Base-by-base conservation (phyloP, 1,284 basidiomycete genomes). In the Spongispora temasekensis region DNA sequence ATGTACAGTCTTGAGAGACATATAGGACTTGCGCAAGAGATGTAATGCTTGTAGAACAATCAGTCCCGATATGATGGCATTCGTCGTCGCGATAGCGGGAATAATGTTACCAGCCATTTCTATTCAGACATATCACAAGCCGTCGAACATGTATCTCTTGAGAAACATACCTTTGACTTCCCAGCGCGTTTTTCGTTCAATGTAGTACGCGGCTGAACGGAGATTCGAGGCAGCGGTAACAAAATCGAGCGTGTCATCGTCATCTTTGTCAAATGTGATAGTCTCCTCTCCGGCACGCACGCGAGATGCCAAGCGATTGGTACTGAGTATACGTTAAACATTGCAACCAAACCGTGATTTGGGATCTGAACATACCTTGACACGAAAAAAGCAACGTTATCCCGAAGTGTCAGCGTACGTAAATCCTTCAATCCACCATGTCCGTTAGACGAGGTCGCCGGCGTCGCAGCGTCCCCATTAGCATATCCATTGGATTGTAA, bases 41-140 rank as follows among this genome's bases (percentile, higher is more conserved):
- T 95, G 89, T 15, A 98, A 77, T 0, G 95, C 93, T 76, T 98
- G 96, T 53, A 98, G 82, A 19, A 98, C 95, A 67, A 98, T 94
- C 35, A 97, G 80, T 0, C 96, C 97, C 0, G 97, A 92, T 65
- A 98, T 89, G 75, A 99, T 93, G 15, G 97, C 97, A 75, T 99
- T 99, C 9, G 97, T 99, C 1, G 97, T 98, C 2, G 97, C 97
- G 67, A 99, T 98, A 2, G 97, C 97, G 1, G 97, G 97, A 64
- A 97, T 98, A 73, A 99, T 99, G 78, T 99, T 99, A 13, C 97
- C 97, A 0, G 97, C 97, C 93, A 98, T 98, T 78, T 98, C 95
- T 95, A 30, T 23, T 13, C 1, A 15, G 23, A 21, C n/a, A 53
- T 10, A 4, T 59, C 50, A 61, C 40, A 7, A 35, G 10, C 48